phyloP scores from a whole-genome alignment of 2,329 filamentous ascomycete species.

The Sporothrix sp. region DNA sequence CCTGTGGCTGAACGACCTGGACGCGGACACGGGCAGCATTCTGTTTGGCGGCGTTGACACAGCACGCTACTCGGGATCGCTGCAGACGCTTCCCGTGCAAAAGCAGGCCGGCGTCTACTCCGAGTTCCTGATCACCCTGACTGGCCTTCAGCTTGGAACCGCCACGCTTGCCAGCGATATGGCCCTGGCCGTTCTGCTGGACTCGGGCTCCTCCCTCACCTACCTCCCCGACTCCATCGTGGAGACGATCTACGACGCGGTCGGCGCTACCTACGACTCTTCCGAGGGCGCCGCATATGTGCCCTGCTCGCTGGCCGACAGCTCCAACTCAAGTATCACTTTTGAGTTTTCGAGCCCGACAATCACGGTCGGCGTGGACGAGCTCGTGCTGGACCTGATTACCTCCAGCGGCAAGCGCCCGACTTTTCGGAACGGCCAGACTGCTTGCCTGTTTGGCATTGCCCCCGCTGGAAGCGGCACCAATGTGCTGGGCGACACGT shows the following conservation, averaged over 20 bases:
- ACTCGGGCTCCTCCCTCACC: slow-evolving; percentile 58
- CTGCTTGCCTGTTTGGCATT: slow-evolving; percentile 59
- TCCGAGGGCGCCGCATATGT: slow-evolving; percentile 49
- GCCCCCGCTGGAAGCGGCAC: slow-evolving; percentile 44
- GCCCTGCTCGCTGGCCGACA: slow-evolving; percentile 41
- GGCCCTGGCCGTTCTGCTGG: slow-evolving; percentile 56
- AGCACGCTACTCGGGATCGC: slow-evolving; percentile 50
- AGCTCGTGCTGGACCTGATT: slow-evolving; percentile 48
- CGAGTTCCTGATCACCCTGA: slow-evolving; percentile 63
- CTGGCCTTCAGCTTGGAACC: slow-evolving; percentile 39
- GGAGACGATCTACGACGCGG: slow-evolving; percentile 44
- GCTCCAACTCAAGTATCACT: slow-evolving; percentile 32
- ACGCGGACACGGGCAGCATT: slow-evolving; percentile 54
- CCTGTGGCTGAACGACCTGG: slow-evolving; percentile 65
- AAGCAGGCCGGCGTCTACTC: slow-evolving; percentile 39
- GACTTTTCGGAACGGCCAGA: slow-evolving; percentile 41
- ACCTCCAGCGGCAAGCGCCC: slow-evolving; percentile 37
- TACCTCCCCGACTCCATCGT: slow-evolving; percentile 53
- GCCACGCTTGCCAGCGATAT: slow-evolving; percentile 34
- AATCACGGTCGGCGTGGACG: slow-evolving; percentile 47
- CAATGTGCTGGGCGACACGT: slow-evolving; percentile 64
- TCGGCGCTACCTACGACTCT: slow-evolving; percentile 50
- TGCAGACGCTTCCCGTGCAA: slow-evolving; percentile 60
- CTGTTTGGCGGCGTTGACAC: slow-evolving; percentile 68
- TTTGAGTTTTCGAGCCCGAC: slow-evolving; percentile 46